Base-by-base conservation (phyloP, 1,139 yeast species). In the Entelexis paramagnoliae region DNA sequence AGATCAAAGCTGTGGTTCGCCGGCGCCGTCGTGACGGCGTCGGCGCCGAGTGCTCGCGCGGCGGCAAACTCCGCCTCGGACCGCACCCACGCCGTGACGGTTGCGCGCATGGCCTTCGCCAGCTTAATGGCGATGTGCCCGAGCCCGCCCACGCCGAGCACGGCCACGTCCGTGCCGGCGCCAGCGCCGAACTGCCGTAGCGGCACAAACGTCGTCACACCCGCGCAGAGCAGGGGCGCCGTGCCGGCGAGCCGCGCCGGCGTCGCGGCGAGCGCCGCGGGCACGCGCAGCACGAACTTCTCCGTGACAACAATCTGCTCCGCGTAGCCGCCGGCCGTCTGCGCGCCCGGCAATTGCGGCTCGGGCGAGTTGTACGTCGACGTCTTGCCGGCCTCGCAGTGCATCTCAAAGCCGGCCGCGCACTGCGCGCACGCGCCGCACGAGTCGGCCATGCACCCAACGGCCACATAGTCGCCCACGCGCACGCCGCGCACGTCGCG, bases 81-180 rank as follows among this genome's bases (percentile, higher is more conserved):
- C 22, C 50, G 51, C 17, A 47, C 36, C 38, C 53, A 32, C 14
- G 56, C 50, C 10, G 52, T 38, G n/a, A 56, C 59, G 20, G 49
- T 49, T n/a, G 56, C 55, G n/a, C 59, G 59, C 32, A 53, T 38
- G 16, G 88, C 88, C 66, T 72, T 76, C 56, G 89, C 93, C 69
- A 82, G 83, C 68, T 83, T 89, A 61, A 84, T 74, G 54, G 88
- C 89, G 58, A 84, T 71, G 46, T 88, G 76, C 57, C 93, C 93
- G 63, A 84, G 75, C 62, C 93, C 93, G 68, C 93, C 86, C 51
- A 89, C 89, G 69, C 93, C 93, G 55, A 86, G 79, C 61, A 83
- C 73, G 59, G 82, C 83, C 54, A 83, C 86, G 83, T 86, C 81
- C 63, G 82, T 78, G 63, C 91, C 91, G 49, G 87, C 78, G 47